Conservation (phyloP, 2,329 filamentous ascomycete genomes). For the Coniella lustricola region DNA sequence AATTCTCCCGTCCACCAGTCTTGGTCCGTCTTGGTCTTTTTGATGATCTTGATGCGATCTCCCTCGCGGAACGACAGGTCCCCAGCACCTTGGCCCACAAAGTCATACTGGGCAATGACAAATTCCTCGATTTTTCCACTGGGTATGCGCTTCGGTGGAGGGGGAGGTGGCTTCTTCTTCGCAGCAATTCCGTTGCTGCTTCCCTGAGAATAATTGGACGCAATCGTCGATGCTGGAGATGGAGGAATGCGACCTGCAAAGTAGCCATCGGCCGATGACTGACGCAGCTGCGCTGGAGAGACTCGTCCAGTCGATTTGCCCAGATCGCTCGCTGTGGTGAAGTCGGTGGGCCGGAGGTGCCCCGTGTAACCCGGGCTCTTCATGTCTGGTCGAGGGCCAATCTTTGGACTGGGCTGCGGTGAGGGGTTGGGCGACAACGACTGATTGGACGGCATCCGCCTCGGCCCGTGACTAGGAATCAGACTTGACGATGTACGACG, state of each 20-base stretch:
- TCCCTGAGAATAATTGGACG: slow-evolving; percentile 21
- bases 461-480: slow-evolving; percentile 27
- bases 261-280: slow-evolving; percentile 26
- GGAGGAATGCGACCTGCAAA: slow-evolving; percentile 22
- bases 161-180: slow-evolving; percentile 72
- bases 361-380: slow-evolving; percentile 22
- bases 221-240: slow-evolving; percentile 21
- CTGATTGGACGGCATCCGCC: slow-evolving; percentile 27
- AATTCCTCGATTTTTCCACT: slow-evolving; percentile 45
- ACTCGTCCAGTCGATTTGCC: slow-evolving; percentile 25
- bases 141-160: slow-evolving; percentile 52
- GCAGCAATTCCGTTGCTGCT: slow-evolving; percentile 34
- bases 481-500: slow-evolving; percentile 36
- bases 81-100: slow-evolving; percentile 59
- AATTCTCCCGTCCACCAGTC: slow-evolving; percentile 87
- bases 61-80: slow-evolving; percentile 72
- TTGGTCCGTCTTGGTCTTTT: slow-evolving; percentile 71
- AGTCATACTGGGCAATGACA: slow-evolving; percentile 70
- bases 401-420: slow-evolving; percentile 24
- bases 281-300: slow-evolving; percentile 13
- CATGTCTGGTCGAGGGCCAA: slow-evolving; percentile 24
- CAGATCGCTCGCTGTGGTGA: slow-evolving; percentile 36
- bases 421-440: slow-evolving; percentile 17
- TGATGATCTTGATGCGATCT: slow-evolving; percentile 68
- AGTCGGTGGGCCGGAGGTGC: slow-evolving; percentile 35